Evolutionary conservation across 371 early-diverging fungal genomes (phyloP), one percentile per base, ranked within the genome.

Genomic region (Lichtheimia ramosa): DNA sequence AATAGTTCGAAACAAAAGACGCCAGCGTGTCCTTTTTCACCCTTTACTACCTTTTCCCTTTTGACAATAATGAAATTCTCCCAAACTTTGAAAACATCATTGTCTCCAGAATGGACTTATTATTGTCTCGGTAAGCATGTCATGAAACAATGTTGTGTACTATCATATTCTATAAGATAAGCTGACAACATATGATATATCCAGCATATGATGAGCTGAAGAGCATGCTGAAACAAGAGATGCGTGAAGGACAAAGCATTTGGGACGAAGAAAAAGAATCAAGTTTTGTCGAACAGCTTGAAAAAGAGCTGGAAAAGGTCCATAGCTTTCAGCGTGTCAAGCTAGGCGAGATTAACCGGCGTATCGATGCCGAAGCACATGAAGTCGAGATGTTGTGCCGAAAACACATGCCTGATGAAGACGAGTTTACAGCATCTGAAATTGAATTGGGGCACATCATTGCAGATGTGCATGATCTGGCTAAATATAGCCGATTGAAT

Each of bases 401-500:
- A 61, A 83, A 83, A 48, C 84, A 89, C 21, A 70, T 83, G 18
- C 81, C 87, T 25, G 78, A 83, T 8, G 80, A 77, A 3, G 89
- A 87, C 43, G 87, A 87, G 42, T 83, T 81, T 65, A 69, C 73
- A 13, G 81, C 83, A 3, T 86, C 95, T 34, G 91, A 93, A 68
- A 79, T 89, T 25, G 92, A 95, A 62, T 86, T 96, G 53, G 84
- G 89, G 49, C 79, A 83, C 21, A 89, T 96, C 56, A 91, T 94
- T 60, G 85, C 85, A 51, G 97, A 97, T 74, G 87, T 95, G 18
- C 92, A 90, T 71, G 94, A 95, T 68, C 84, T 98, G 39, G 91
- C 96, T 48, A 94, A 94, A 78, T 99, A 92, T 71, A 91, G 94
- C 5, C 86, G 97, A 21, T 79, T 98, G 59, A 99, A 99, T 82